A percentile compares a stretch with the other conserved stretches of the same genome.
Conservation (phyloP, 352 stramenopile species). For the Phytophthora palmivora region DNA sequence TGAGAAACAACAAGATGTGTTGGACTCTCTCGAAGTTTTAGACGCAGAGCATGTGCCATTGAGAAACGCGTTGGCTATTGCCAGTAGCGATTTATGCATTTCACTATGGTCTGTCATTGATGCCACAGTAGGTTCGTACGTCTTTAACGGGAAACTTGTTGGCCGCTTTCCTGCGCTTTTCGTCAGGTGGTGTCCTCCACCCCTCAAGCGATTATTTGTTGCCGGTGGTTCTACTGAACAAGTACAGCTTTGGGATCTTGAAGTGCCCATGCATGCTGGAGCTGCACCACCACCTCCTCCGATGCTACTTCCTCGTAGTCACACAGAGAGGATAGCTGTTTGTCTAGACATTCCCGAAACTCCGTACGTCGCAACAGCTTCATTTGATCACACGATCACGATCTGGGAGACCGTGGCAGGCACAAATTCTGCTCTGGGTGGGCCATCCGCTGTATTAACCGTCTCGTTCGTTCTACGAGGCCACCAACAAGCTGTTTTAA, state of each 20-base stretch:
- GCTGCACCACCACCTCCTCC: constrained; percentile 34
- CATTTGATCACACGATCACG: constrained; percentile 80
- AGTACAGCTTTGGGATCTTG: constrained; percentile 74
- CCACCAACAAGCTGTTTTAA: constrained; percentile 69
- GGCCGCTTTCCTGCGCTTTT: constrained; percentile 55
- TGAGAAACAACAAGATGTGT: constrained; percentile 36
- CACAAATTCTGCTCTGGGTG: constrained; percentile 19
- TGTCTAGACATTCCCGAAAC: constrained; percentile 61
- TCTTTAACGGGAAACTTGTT: constrained; percentile 67
- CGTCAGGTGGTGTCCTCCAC: constrained; percentile 60
- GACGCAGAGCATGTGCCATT: constrained; percentile 65
- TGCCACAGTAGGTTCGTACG: constrained; percentile 59
- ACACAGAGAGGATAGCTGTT: constrained; percentile 62
- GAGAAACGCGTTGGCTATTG: constrained; percentile 62
- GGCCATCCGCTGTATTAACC: constrained; percentile 38
- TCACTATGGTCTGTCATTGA: constrained; percentile 80
- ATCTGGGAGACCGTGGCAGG: constrained; percentile 69
- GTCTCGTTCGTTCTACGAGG: constrained; percentile 68
- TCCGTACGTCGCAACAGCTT: constrained; percentile 71
- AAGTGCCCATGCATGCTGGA: constrained; percentile 45
- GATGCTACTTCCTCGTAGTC: constrained; percentile 36
- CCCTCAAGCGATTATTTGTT: constrained; percentile 57
- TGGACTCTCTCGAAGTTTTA: constrained; percentile 48
- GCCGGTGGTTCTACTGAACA: constrained; percentile 47
- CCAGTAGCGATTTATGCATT: constrained; percentile 60